Percentiles rank a stretch among this genome's conserved stretches.
Conservation (phyloP, 208 protist species). For the Kentomonas sorsogonicus region DNA sequence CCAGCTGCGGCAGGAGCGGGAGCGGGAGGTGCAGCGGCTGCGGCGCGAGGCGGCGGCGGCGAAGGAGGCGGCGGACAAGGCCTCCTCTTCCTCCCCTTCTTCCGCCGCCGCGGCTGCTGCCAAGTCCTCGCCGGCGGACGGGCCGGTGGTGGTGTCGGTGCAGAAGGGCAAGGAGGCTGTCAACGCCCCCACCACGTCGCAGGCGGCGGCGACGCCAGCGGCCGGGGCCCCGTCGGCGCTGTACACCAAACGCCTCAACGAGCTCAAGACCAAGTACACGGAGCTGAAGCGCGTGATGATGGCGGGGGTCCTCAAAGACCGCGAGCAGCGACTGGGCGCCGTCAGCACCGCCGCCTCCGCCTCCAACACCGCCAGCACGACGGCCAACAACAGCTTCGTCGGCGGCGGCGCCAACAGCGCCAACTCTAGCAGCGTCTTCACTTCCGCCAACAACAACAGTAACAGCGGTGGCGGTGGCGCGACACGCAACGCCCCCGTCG, state of each 20-base stretch:
- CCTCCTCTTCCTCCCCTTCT: not conserved
- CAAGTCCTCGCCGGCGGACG: constrained; percentile 10
- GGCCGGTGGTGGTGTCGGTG: constrained; percentile 2
- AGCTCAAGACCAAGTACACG: constrained; percentile 5
- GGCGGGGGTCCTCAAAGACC: constrained; percentile 11
- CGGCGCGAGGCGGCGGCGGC: not conserved
- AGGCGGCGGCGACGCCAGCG: not conserved
- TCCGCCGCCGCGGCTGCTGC: not conserved
- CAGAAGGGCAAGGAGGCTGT: constrained; percentile 2
- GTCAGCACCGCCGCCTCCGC: not conserved
- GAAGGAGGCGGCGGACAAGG: not conserved
- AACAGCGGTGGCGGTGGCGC: no score
- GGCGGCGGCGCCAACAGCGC: not conserved
- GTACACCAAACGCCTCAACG: constrained; percentile 1
- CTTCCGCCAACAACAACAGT: no score
- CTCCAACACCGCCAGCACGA: not conserved
- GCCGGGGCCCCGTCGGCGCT: not conserved
- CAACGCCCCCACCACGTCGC: not conserved
- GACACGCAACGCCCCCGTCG: not conserved
- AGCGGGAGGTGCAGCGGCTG: constrained; percentile 11
- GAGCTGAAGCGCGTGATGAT: constrained; percentile 16
- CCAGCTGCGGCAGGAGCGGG: constrained; percentile 19
- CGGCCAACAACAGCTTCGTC: not conserved
- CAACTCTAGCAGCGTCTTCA: no score
- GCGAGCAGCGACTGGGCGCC: constrained; percentile 13